These are phyloP conservation scores for Catharanthus roseus DNA, from an alignment of 257 asterid genomes.

Conservation along the genomic window DNA sequence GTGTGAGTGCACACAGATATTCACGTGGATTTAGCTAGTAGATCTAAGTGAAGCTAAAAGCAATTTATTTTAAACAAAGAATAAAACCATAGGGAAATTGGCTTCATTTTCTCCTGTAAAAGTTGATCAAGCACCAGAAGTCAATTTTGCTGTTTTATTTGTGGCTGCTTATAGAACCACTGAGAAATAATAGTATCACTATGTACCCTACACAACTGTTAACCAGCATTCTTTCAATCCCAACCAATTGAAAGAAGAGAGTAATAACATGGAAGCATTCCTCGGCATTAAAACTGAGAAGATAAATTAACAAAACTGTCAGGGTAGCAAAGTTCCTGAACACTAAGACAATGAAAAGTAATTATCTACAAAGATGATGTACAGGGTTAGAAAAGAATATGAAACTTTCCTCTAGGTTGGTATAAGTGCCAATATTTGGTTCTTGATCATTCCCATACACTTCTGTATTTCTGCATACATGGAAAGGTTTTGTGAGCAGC, in stretches of 20 bases:
- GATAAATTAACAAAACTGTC: not conserved
- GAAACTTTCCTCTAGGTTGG: constrained; percentile 40
- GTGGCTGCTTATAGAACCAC: not conserved
- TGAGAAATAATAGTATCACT: not conserved
- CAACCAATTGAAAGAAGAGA: not conserved
- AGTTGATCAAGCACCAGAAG: too few species aligned
- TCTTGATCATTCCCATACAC: constrained; percentile 92
- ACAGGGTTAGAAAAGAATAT: constrained; percentile 4
- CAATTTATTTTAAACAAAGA: too few species aligned
- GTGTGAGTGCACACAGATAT: too few species aligned
- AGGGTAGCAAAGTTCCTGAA: not conserved
- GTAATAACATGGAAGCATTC: not conserved
- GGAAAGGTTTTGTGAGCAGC: constrained; percentile 70
- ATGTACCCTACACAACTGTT: not conserved
- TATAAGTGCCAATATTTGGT: constrained; percentile 87
- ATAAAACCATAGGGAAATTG: too few species aligned
- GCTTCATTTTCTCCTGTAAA: too few species aligned
- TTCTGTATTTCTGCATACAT: constrained; percentile 81
- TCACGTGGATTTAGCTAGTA: too few species aligned
- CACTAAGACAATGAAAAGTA: not conserved
- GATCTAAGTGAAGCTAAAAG: too few species aligned
- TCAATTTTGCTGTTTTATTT: too few species aligned
- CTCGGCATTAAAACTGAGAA: not conserved
- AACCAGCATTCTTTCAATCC: not conserved
- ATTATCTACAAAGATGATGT: constrained; percentile 3